Percentiles rank a stretch among this genome's conserved stretches.
Conservation (phyloP, 768 basidiomycete species). For the Amanita molliuscula region DNA sequence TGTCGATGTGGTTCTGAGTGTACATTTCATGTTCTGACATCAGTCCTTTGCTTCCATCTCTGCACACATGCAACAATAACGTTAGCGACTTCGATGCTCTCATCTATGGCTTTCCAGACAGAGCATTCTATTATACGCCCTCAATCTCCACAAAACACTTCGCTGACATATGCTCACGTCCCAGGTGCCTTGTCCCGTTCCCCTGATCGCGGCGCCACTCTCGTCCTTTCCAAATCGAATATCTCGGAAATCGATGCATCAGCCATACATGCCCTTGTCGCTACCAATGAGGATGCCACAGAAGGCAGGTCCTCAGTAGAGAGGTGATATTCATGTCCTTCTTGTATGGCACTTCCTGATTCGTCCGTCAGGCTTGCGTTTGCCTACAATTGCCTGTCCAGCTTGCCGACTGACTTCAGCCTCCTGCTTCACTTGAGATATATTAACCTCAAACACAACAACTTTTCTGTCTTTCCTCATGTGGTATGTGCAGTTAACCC, state of each 20-base stretch:
- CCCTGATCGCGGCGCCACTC: constrained; percentile 69
- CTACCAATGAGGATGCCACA: constrained; percentile 37
- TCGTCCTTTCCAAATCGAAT: constrained; percentile 74
- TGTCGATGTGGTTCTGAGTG: constrained; percentile 82
- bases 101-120: constrained; percentile 1
- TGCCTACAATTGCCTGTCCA: constrained; percentile 72
- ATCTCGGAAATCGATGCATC: constrained; percentile 67
- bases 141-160: constrained; percentile 7
- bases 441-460: constrained; percentile 80
- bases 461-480: constrained; percentile 72
- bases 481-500: constrained; percentile 48
- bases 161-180: constrained; percentile 46
- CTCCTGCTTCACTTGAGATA: constrained; percentile 70
- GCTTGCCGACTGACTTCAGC: constrained; percentile 66
- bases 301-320: constrained; percentile 45
- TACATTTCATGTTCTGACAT: background rate
- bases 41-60: background rate
- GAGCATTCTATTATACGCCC: background rate
- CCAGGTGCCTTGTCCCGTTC: constrained; percentile 56
- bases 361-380: constrained; percentile 60
- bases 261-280: constrained; percentile 71
- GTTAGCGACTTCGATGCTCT: background rate
- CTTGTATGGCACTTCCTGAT: background rate
- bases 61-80: background rate
- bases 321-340: constrained; percentile 32